Conservation (phyloP, 805 yeast species). For the Blastobotrys muscicola region DNA sequence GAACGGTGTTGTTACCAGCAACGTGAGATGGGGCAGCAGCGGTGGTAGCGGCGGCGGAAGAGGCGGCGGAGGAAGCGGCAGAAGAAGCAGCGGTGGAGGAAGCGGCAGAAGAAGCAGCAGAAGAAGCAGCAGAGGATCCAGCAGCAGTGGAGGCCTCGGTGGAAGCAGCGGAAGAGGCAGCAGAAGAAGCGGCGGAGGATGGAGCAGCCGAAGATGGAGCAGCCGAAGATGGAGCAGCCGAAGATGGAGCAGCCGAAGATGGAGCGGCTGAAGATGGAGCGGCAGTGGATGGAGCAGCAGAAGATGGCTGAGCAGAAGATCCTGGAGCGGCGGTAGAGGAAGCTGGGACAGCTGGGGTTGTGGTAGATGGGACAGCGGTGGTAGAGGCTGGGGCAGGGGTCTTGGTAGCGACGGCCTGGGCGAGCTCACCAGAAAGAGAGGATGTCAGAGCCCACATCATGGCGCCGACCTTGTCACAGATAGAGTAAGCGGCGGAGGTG, state of each 20-base stretch:
- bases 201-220: conserved; percentile 9
- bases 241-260: conserved; percentile 13
- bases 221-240: conserved; percentile 7
- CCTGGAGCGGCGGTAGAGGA: conserved; percentile 3
- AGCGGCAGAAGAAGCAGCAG: conserved; percentile 4
- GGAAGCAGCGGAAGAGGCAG: conserved; percentile 11
- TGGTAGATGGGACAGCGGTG: background rate
- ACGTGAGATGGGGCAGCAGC: conserved; percentile 1
- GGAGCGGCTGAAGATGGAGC: conserved; percentile 12
- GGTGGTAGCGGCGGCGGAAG: conserved; percentile 9
- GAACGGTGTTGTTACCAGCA: background rate
- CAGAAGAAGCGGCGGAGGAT: conserved; percentile 4
- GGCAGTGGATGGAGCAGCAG: conserved; percentile 8
- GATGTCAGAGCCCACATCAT: conserved; percentile 37
- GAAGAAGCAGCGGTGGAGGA: conserved; percentile 5
- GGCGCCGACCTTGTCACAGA: conserved; percentile 36
- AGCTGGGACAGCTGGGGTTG: background rate
- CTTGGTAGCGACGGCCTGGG: conserved; percentile 30
- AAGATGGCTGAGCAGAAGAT: conserved; percentile 3
- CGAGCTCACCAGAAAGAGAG: conserved; percentile 27
- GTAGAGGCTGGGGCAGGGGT: conserved; percentile 3
- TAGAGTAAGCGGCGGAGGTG: conserved; percentile 32
- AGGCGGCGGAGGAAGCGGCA: conserved; percentile 8
- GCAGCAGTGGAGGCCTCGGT: conserved; percentile 10
- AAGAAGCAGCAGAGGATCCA: conserved; percentile 13